Percentiles rank a stretch among this genome's conserved stretches.
phyloP scores from a whole-genome alignment of 768 basidiomycete genomes.

The Hirschioporus abietinus region DNA sequence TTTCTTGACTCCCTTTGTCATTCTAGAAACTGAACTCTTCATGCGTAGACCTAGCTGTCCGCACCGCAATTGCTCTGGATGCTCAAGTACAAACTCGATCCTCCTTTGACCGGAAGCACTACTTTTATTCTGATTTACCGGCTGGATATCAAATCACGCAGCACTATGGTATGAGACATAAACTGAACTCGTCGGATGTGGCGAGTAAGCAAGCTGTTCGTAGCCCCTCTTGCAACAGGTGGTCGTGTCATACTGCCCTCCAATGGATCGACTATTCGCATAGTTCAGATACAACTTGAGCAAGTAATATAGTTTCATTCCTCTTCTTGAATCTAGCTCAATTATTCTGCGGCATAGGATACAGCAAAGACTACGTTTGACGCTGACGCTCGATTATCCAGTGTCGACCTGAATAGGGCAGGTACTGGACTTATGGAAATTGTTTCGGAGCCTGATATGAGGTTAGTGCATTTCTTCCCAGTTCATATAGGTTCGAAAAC shows the following conservation, averaged over 20 bases:
- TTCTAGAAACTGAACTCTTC: conserved; percentile 53
- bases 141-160: conserved; percentile 97
- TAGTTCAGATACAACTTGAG: conserved; percentile 93
- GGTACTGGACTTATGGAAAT: conserved; percentile 93
- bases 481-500: not conserved
- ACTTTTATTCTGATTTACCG: conserved; percentile 94
- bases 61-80: conserved; percentile 75
- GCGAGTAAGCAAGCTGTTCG: conserved; percentile 2
- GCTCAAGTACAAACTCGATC: conserved; percentile 62
- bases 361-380: conserved; percentile 81
- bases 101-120: conserved; percentile 95
- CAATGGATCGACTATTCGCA: conserved; percentile 50
- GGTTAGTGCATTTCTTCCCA: conserved; percentile 29
- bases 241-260: conserved; percentile 51
- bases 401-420: conserved; percentile 87
- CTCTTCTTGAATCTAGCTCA: conserved; percentile 6
- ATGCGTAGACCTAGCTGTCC: conserved; percentile 74
- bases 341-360: conserved; percentile 47
- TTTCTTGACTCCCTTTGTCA: conserved; percentile 9
- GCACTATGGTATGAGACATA: conserved; percentile 62
- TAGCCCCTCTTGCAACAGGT: conserved; percentile 74
- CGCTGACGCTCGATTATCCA: conserved; percentile 42
- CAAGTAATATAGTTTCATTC: conserved; percentile 52
- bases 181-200: not conserved
- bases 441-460: conserved; percentile 89